Evolutionary conservation across 768 basidiomycete genomes (phyloP).

Genomic region (Gymnopilus dilepis): DNA sequence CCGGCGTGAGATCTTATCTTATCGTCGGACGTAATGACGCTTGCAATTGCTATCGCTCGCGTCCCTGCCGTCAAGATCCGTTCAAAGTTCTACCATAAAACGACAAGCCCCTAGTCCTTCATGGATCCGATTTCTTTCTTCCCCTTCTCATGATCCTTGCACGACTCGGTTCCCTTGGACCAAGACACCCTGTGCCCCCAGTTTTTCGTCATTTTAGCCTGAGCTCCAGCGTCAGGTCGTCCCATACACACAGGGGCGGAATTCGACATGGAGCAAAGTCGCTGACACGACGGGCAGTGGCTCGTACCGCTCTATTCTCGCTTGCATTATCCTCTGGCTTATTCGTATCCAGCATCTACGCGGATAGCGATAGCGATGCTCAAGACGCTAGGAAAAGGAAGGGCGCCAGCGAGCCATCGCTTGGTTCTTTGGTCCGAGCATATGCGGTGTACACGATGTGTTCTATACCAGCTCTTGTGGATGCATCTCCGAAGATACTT

Average conservation of each 20-base stretch:
- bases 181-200: slow-evolving; percentile 5
- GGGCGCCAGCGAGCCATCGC: background rate
- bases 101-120: slow-evolving; percentile 1
- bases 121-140: slow-evolving; percentile 1
- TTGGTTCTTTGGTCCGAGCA: slow-evolving; percentile 51
- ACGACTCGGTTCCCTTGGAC: slow-evolving; percentile 6
- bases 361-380: slow-evolving; percentile 12
- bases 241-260: background rate
- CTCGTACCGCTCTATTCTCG: slow-evolving; percentile 17
- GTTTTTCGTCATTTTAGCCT: background rate
- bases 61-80: slow-evolving; percentile 20
- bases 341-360: slow-evolving; percentile 17
- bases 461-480: slow-evolving; percentile 77
- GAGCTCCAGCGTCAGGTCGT: background rate
- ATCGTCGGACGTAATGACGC: slow-evolving; percentile 12
- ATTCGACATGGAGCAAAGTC: background rate
- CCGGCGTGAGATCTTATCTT: slow-evolving; percentile 12
- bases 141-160: slow-evolving; percentile 22
- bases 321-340: slow-evolving; percentile 15
- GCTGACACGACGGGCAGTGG: slow-evolving; percentile 16
- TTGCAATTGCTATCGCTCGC: background rate
- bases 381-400: background rate
- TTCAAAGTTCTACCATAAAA: slow-evolving; percentile 14
- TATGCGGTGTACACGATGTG: slow-evolving; percentile 86
- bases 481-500: slow-evolving; percentile 73